These are phyloP conservation scores for Fusarium longipes DNA, from an alignment of 2,329 filamentous ascomycete species.

Conservation along the genomic window DNA sequence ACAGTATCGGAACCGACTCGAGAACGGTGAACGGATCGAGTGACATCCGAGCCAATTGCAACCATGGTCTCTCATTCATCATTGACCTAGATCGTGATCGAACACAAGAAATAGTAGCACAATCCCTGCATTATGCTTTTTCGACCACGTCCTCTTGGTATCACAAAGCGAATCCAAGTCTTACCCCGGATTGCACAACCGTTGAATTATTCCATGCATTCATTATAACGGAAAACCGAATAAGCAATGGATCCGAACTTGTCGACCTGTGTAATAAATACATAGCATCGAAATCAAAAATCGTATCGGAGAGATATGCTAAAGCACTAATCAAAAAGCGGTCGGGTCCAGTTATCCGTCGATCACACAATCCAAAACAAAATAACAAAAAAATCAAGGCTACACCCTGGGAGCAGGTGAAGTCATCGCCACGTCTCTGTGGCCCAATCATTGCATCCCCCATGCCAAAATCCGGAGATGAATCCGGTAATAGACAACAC, in stretches of 20 bases:
- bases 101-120: slow-evolving; percentile 19
- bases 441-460: slow-evolving; percentile 38
- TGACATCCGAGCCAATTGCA: slow-evolving; percentile 28
- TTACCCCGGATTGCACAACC: slow-evolving; percentile 38
- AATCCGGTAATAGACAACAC: slow-evolving; percentile 39
- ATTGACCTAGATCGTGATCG: slow-evolving; percentile 36
- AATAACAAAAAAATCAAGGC: slow-evolving; percentile 16
- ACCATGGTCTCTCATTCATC: slow-evolving; percentile 21
- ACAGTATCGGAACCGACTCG: slow-evolving; percentile 23
- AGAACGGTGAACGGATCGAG: slow-evolving; percentile 19
- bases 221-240: slow-evolving; percentile 7
- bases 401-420: slow-evolving; percentile 35
- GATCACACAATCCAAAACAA: slow-evolving; percentile 28
- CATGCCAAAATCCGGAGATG: slow-evolving; percentile 31
- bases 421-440: slow-evolving; percentile 43
- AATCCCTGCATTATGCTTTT: slow-evolving; percentile 34
- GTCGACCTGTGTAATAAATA: too few species aligned
- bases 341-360: slow-evolving; percentile 8
- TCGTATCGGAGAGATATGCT: neutral
- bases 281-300: slow-evolving; percentile 5
- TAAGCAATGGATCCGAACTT: neutral
- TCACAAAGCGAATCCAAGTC: slow-evolving; percentile 2
- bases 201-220: slow-evolving; percentile 5
- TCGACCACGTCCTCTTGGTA: neutral
- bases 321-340: slow-evolving; percentile 20